Percentiles rank a stretch among this genome's conserved stretches.
Conservation (phyloP, 257 asterid species). For the Fraxinus quadrangulata region DNA sequence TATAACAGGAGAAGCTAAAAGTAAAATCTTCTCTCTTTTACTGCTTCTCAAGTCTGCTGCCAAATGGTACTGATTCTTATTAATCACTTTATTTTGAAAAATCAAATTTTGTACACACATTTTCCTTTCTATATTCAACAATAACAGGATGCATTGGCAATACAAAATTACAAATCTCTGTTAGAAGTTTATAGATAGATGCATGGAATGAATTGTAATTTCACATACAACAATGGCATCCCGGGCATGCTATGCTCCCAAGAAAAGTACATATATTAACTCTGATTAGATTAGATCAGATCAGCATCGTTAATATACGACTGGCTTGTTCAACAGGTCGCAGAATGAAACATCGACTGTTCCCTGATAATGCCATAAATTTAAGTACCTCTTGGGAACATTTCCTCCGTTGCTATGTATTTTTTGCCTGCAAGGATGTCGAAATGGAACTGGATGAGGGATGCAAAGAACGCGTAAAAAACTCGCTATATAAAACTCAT, state of each 20-base stretch:
- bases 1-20: too few relatives aligned
- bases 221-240: conserved; percentile 18
- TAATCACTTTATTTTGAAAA: too few relatives aligned
- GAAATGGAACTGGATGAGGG: not conserved
- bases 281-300: conserved; percentile 1
- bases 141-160: not conserved
- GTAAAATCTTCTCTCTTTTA: too few relatives aligned
- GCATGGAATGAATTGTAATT: conserved; percentile 8
- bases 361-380: not conserved
- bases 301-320: not conserved
- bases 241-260: conserved; percentile 8
- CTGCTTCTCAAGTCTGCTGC: too few relatives aligned
- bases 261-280: not conserved
- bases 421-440: conserved; percentile 32
- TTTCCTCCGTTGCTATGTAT: conserved; percentile 5
- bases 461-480: not conserved
- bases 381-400: not conserved
- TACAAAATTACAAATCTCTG: not conserved
- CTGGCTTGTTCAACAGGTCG: not conserved
- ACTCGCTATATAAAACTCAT: not conserved
- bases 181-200: not conserved
- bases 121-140: not conserved
- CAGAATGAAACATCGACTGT: not conserved
- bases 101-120: conserved; percentile 7
- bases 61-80: too few relatives aligned